These are phyloP conservation scores for Cutaneotrichosporon sp. DNA, from an alignment of 1,284 basidiomycete species.

Conservation along the genomic window DNA sequence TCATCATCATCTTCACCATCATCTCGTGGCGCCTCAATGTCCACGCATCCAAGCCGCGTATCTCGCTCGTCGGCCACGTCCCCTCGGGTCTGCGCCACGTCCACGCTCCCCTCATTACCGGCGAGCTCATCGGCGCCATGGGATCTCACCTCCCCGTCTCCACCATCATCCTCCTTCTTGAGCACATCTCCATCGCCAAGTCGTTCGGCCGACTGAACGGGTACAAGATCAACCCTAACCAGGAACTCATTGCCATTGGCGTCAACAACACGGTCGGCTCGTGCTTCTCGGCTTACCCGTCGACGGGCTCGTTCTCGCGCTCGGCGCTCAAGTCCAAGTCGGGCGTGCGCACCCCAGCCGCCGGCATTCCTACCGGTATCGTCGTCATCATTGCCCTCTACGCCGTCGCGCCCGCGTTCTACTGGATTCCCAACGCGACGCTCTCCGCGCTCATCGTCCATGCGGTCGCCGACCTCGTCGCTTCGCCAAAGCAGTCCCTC, in stretches of 20 bases:
- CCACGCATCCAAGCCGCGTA: slow-evolving; percentile 63
- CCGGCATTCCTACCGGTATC: slow-evolving; percentile 79
- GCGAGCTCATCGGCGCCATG: slow-evolving; percentile 62
- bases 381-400: slow-evolving; percentile 92
- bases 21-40: slow-evolving; percentile 77
- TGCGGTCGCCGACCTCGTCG: slow-evolving; percentile 86
- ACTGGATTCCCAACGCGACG: slow-evolving; percentile 54
- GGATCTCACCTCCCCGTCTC: slow-evolving; percentile 79
- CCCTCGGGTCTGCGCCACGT: slow-evolving; percentile 77
- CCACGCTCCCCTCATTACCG: slow-evolving; percentile 63
- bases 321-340: slow-evolving; percentile 94
- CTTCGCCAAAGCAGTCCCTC: slow-evolving; percentile 80
- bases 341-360: slow-evolving; percentile 88
- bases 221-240: slow-evolving; percentile 97
- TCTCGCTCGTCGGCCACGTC: slow-evolving; percentile 77
- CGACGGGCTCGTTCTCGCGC: slow-evolving; percentile 96
- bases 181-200: slow-evolving; percentile 95
- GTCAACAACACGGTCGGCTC: slow-evolving; percentile 68
- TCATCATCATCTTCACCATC: slow-evolving; percentile 76
- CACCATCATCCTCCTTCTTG: slow-evolving; percentile 88
- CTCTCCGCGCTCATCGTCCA: slow-evolving; percentile 94
- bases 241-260: slow-evolving; percentile 95
- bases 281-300: slow-evolving; percentile 86
- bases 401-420: slow-evolving; percentile 85
- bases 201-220: slow-evolving; percentile 93